Percentiles rank a stretch among this genome's conserved stretches.
Conservation (phyloP, 23 red algal species). For the Gracilaria caudata region DNA sequence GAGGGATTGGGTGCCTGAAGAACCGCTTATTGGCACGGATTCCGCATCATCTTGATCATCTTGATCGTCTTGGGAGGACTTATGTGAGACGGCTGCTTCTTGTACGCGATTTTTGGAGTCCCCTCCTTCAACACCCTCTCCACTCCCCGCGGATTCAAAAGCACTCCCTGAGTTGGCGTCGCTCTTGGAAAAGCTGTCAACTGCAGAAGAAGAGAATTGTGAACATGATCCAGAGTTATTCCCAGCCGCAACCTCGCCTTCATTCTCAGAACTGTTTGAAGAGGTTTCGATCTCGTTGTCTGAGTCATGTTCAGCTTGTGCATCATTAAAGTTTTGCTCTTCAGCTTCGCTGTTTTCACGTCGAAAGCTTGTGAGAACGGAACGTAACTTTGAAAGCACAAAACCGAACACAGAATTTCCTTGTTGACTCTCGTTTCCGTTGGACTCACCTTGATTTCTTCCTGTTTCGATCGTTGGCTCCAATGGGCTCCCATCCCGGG, state of each 20-base stretch:
- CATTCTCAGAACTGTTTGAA: neutral
- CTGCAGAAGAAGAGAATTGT: neutral
- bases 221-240: neutral
- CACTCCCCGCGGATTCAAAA: neutral
- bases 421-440: neutral
- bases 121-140: neutral
- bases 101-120: neutral
- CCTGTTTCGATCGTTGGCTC: neutral
- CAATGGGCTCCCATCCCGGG: neutral
- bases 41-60: neutral
- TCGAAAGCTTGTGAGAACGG: neutral
- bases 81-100: neutral
- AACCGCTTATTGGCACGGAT: neutral
- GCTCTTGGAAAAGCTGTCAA: neutral
- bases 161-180: neutral
- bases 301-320: neutral
- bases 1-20: neutral
- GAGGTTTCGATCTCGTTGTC: neutral
- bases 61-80: neutral
- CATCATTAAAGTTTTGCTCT: neutral
- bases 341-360: neutral
- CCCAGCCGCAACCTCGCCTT: neutral
- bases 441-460: neutral
- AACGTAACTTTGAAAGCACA: constrained; percentile 5
- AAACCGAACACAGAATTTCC: neutral